Evolutionary conservation across 78 protist species (phyloP).

Genomic region (Planoprotostelium fungivorum): DNA sequence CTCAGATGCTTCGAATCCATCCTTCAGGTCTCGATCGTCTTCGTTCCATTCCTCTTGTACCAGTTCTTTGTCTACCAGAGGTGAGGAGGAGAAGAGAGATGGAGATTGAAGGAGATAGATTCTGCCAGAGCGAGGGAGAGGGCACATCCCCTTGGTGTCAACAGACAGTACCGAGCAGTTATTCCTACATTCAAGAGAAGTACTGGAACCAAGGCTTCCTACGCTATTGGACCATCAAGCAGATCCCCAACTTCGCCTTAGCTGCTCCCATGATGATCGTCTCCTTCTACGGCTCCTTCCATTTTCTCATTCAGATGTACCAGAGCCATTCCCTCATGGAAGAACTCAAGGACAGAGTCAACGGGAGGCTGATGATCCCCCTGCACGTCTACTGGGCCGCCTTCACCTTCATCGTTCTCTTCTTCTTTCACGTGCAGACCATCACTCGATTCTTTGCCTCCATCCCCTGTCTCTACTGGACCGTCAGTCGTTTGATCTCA

Average conservation of each 20-base stretch:
- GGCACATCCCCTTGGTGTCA: slow-evolving; percentile 40
- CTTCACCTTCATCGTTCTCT: slow-evolving; percentile 12
- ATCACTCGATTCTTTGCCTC: slow-evolving; percentile 58
- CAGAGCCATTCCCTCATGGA: slow-evolving; percentile 26
- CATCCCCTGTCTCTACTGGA: slow-evolving; percentile 45
- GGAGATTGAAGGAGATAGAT: too few relatives aligned
- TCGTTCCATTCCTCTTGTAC: slow-evolving; percentile 22
- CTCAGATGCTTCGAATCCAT: background rate
- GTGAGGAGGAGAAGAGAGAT: background rate
- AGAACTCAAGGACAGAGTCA: background rate
- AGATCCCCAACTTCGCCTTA: slow-evolving; percentile 48
- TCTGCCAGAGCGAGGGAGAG: slow-evolving; percentile 24
- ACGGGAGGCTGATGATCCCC: slow-evolving; percentile 26
- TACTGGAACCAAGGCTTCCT: slow-evolving; percentile 68
- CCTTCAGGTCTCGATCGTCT: slow-evolving; percentile 8
- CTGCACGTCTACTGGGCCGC: slow-evolving; percentile 13
- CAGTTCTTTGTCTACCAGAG: slow-evolving; percentile 39
- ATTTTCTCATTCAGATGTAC: slow-evolving; percentile 3
- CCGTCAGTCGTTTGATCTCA: background rate
- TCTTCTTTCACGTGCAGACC: slow-evolving; percentile 58
- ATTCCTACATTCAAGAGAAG: slow-evolving; percentile 37
- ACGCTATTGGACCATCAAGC: slow-evolving; percentile 30
- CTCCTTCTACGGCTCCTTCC: background rate
- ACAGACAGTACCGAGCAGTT: slow-evolving; percentile 4
- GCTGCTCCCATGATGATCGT: slow-evolving; percentile 51